phyloP scores from a whole-genome alignment of 768 basidiomycete genomes.

The Rhodotorula diobovata region DNA sequence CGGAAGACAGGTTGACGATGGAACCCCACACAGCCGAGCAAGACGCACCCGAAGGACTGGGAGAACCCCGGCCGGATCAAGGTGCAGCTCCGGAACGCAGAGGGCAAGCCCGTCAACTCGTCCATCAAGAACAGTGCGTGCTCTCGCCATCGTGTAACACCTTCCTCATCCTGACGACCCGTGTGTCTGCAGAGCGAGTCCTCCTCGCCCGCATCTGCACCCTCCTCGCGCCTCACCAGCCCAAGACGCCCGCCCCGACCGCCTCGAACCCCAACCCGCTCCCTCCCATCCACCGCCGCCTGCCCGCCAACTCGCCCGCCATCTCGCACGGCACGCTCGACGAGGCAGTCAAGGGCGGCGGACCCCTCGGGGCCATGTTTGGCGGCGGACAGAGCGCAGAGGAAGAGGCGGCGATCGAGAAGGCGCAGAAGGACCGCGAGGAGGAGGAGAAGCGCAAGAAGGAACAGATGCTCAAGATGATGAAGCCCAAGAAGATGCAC shows the following conservation, averaged over 20 bases:
- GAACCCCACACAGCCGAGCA: constrained; percentile 57
- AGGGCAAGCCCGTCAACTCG: constrained; percentile 45
- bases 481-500: constrained; percentile 31
- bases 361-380: constrained; percentile 38
- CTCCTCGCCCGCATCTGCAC: constrained; percentile 30
- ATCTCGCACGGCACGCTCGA: constrained; percentile 40
- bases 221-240: constrained; percentile 32
- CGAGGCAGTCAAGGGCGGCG: constrained; percentile 34
- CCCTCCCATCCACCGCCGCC: constrained; percentile 42
- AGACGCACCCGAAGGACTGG: constrained; percentile 93
- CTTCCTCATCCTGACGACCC: not conserved
- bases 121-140: constrained; percentile 49
- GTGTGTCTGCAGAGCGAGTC: constrained; percentile 25
- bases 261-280: constrained; percentile 37
- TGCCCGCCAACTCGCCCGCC: constrained; percentile 39
- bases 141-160: not conserved
- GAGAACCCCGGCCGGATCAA: constrained; percentile 94
- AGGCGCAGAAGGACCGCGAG: constrained; percentile 17
- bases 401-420: constrained; percentile 1
- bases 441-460: constrained; percentile 15
- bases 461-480: constrained; percentile 15
- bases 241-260: constrained; percentile 36
- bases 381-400: constrained; percentile 23
- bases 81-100: constrained; percentile 56
- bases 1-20: too few relatives aligned